Base-by-base conservation (phyloP, 2,329 filamentous ascomycete species). In the Didymellaceae sp. region DNA sequence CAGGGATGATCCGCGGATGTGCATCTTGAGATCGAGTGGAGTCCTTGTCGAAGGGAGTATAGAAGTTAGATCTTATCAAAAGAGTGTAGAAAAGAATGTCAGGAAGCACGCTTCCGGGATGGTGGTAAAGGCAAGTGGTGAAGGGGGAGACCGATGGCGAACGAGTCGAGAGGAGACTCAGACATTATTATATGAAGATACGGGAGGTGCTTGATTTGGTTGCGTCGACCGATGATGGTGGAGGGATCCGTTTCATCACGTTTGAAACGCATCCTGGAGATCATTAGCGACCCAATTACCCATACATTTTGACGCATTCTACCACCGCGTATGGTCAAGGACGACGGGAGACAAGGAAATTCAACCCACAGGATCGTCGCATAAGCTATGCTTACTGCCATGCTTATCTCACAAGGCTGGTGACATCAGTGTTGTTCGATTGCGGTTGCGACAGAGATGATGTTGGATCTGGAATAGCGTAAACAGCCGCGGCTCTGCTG, bases 241-340 rank as follows among this genome's bases (percentile, higher is more conserved):
- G 26, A 37, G 46, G 34, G 25, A 38, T 46, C 39, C 30, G 48
- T 52, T 52, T 52, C 48, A 52, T 33, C 32, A 42, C 16, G 31
- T 18, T 46, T 61, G 59, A 65, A 63, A 63, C 58, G 46, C 47
- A 35, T 57, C 60, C 60, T 63, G 62, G 53, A 54, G 55, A 65
- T 63, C 60, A 63, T 63, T 56, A 42, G 35, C 43, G 42, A 21
- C 50, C 34, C 40, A 31, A 38, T 40, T 43, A 40, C n/a, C 26
- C 26, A 28, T 9, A 11, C 21, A 34, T 5, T 13, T 33, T 11
- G 9, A 37, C 28, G 20, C 35, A 22, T 17, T 26, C 32, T 10
- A 8, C 24, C 45, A 22, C 26, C 21, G 16, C 20, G 26, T 9
- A 13, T 13, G 26, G 6, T 9, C 26, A 13, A 28, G 11, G 11